Conservation (phyloP, 1,284 basidiomycete species). For the Naganishia cerealis region DNA sequence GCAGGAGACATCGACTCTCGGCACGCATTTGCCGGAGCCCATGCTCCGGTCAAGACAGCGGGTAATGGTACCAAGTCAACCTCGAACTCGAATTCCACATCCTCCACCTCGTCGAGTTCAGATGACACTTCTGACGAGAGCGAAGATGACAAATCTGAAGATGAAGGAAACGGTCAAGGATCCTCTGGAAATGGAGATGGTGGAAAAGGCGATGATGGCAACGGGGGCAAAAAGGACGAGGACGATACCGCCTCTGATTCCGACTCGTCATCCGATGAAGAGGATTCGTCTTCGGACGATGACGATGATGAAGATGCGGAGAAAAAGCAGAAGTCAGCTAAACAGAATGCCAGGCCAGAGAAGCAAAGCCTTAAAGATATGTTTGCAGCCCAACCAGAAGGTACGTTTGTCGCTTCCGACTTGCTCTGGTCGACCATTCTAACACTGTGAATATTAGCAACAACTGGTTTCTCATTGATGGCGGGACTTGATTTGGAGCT, state of each 20-base stretch:
- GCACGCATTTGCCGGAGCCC: background rate
- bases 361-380: constrained; percentile 43
- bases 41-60: background rate
- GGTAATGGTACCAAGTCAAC: background rate
- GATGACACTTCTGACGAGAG: background rate
- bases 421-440: background rate
- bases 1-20: constrained; percentile 1
- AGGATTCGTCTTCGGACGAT: constrained; percentile 27
- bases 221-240: background rate
- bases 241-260: constrained; percentile 44
- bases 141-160: background rate
- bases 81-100: background rate
- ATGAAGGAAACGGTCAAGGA: background rate
- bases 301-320: constrained; percentile 32
- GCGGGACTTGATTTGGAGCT: constrained; percentile 50
- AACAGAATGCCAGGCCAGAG: constrained; percentile 15
- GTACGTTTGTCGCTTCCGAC: constrained; percentile 12
- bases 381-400: constrained; percentile 40
- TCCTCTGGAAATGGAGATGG: background rate
- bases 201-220: constrained; percentile 11
- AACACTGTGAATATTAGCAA: constrained; percentile 1
- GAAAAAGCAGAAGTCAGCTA: constrained; percentile 21
- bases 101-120: background rate
- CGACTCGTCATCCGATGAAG: constrained; percentile 61
- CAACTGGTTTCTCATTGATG: constrained; percentile 45